Percentiles rank a stretch among this genome's conserved stretches.
phyloP scores from a whole-genome alignment of 108 stramenopile genomes.

The Cyclotella baltica region DNA sequence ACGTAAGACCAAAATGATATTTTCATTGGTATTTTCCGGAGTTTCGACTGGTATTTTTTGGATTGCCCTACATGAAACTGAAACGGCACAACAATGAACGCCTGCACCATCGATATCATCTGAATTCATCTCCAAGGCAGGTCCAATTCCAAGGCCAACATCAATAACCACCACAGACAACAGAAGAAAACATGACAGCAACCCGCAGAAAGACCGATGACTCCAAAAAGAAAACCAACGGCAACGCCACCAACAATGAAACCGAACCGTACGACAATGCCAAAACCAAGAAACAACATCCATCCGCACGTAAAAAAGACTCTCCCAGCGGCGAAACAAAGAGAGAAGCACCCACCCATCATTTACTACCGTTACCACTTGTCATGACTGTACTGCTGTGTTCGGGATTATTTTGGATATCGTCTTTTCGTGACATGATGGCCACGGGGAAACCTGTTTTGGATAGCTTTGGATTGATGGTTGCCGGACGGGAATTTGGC shows the following conservation, averaged over 20 bases:
- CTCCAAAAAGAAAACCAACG: too few relatives aligned
- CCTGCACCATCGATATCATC: too few relatives aligned
- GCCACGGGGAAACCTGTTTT: conserved; percentile 78
- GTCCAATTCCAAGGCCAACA: too few relatives aligned
- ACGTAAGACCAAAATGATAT: too few relatives aligned
- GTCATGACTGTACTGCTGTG: conserved; percentile 73
- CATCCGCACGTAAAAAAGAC: conserved; percentile 14
- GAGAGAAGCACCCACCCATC: conserved; percentile 35
- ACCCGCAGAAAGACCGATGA: not conserved
- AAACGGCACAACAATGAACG: too few relatives aligned
- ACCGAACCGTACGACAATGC: conserved; percentile 16
- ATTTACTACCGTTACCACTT: conserved; percentile 75
- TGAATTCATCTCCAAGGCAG: too few relatives aligned
- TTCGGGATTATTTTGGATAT: conserved; percentile 79
- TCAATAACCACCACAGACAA: too few relatives aligned
- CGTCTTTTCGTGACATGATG: conserved; percentile 81
- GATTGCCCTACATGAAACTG: too few relatives aligned
- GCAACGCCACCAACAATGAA: too few relatives aligned
- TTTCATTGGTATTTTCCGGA: too few relatives aligned
- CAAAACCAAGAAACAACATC: conserved; percentile 18
- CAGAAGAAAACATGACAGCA: too few relatives aligned
- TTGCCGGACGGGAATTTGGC: conserved; percentile 34
- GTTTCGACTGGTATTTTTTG: too few relatives aligned
- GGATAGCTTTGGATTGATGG: conserved; percentile 47
- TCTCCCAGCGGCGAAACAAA: not conserved